A percentile compares a stretch with the other conserved stretches of the same genome.
phyloP scores from a whole-genome alignment of 768 basidiomycete genomes.

The Gymnopilus dilepis region DNA sequence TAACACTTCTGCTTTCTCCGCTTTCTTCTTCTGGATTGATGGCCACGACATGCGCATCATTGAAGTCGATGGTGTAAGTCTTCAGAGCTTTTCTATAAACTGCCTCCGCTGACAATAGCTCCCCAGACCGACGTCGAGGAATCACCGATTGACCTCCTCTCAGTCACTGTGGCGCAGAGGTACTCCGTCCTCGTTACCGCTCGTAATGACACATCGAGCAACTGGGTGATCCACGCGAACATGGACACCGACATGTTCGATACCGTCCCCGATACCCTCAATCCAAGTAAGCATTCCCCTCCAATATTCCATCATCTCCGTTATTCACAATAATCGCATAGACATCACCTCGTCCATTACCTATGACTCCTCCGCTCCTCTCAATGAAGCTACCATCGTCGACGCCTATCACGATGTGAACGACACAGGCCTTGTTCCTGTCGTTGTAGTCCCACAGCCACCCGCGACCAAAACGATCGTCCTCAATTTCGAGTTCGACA shows the following conservation, averaged over 20 bases:
- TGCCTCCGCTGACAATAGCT: slow-evolving; percentile 4
- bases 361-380: slow-evolving; percentile 60
- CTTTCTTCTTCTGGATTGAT: slow-evolving; percentile 89
- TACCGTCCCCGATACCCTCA: slow-evolving; percentile 67
- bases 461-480: slow-evolving; percentile 61
- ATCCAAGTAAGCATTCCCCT: slow-evolving; percentile 62
- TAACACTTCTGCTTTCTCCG: slow-evolving; percentile 77
- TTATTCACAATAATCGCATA: slow-evolving; percentile 29
- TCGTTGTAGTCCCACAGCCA: slow-evolving; percentile 54
- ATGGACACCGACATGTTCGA: slow-evolving; percentile 95
- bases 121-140: slow-evolving; percentile 79
- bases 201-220: slow-evolving; percentile 79
- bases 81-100: not conserved
- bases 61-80: slow-evolving; percentile 80
- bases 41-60: slow-evolving; percentile 87
- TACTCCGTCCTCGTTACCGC: slow-evolving; percentile 94
- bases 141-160: slow-evolving; percentile 71
- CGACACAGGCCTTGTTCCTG: slow-evolving; percentile 74
- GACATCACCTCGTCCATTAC: slow-evolving; percentile 86
- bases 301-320: not conserved
- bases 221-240: slow-evolving; percentile 91
- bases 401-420: slow-evolving; percentile 64
- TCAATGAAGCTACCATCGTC: slow-evolving; percentile 58
- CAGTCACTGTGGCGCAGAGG: slow-evolving; percentile 86
- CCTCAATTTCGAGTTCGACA: slow-evolving; percentile 80